Base-by-base conservation (phyloP, 108 stramenopile species). In the Cylindrotheca fusiformis region DNA sequence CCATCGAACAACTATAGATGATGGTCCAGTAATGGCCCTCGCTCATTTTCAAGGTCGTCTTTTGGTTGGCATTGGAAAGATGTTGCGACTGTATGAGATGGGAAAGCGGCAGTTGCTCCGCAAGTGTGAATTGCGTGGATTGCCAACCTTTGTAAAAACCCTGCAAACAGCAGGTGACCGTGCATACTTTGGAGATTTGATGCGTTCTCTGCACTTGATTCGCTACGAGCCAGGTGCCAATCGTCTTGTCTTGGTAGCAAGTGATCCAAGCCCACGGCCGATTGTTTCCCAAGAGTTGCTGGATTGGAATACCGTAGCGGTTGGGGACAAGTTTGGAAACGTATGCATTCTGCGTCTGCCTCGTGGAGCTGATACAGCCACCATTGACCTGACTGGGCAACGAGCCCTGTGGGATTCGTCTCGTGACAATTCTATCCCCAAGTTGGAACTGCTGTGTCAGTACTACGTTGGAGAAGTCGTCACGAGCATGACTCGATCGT, bases 251-350 rank as follows among this genome's bases (percentile, higher is more conserved):
- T 70, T 96, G 51, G 77, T 99, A 41, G 97, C 97, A 0, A 90
- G 86, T 54, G 99, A 99, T 76, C 77, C 79, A 12, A 79, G 73
- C 36, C 93, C 95, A 4, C 89, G 98, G 19, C 80, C 83, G 10
- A 79, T 96, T 52, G 90, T 93, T 28, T 83, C 81, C 47, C 85
- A 88, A 65, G 94, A 92, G 48, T 75, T 97, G 28, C 76, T 99
- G 33, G 98, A 99, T 71, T 88, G 93, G 74, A 93, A 99, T 72
- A 99, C 97, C 26, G 88, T 96, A 30, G 96, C 96, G 2, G 97
- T 91, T 0, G 95, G 90, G 0, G 97, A 98, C 80, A 97, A 97
- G 65, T 97, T 97, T 69, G 98, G 98, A 23, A 97, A 97, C 70
- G 68, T 99, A 17, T 92, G 92, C 25, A 78, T 98, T 14, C 65